Conservation (phyloP, 176 grass and related monocot genomes). For the Juncus inflexus region DNA sequence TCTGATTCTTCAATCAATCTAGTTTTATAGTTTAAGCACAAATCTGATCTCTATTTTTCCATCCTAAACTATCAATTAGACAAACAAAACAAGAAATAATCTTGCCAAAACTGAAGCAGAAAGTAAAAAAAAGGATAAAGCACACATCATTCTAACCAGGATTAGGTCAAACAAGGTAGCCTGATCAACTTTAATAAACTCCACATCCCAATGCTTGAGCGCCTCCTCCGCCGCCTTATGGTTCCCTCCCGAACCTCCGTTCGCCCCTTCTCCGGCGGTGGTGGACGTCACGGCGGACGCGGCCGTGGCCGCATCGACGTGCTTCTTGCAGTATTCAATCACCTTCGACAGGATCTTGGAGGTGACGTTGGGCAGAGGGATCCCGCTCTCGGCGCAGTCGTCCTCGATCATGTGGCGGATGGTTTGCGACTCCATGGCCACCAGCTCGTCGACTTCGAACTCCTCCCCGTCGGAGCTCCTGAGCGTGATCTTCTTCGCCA, state of each 20-base stretch:
- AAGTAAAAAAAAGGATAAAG: not conserved
- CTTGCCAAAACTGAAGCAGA: not conserved
- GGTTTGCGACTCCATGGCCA: slow-evolving; percentile 37
- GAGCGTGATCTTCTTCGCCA: slow-evolving; percentile 32
- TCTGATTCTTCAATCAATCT: too few species aligned
- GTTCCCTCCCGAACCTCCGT: not conserved
- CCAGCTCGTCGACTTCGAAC: slow-evolving; percentile 40
- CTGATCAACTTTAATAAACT: slow-evolving; percentile 45
- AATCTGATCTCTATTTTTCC: too few species aligned
- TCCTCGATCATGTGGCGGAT: slow-evolving; percentile 46
- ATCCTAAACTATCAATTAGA: too few species aligned
- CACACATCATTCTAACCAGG: slow-evolving; percentile 19
- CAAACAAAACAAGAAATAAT: not conserved
- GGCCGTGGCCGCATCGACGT: slow-evolving; percentile 29
- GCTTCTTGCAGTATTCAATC: slow-evolving; percentile 35
- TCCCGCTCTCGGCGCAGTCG: slow-evolving; percentile 24
- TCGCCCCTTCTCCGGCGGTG: not conserved
- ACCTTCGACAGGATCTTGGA: slow-evolving; percentile 31
- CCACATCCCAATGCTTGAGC: slow-evolving; percentile 32
- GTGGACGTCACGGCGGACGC: not conserved
- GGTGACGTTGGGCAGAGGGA: slow-evolving; percentile 34
- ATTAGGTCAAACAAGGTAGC: slow-evolving; percentile 44
- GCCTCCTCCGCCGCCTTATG: slow-evolving; percentile 20
- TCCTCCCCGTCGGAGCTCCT: slow-evolving; percentile 37
- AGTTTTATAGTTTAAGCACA: too few species aligned